phyloP scores from a whole-genome alignment of 371 early-diverging fungal species.

The Syncephalastrum monosporum region DNA sequence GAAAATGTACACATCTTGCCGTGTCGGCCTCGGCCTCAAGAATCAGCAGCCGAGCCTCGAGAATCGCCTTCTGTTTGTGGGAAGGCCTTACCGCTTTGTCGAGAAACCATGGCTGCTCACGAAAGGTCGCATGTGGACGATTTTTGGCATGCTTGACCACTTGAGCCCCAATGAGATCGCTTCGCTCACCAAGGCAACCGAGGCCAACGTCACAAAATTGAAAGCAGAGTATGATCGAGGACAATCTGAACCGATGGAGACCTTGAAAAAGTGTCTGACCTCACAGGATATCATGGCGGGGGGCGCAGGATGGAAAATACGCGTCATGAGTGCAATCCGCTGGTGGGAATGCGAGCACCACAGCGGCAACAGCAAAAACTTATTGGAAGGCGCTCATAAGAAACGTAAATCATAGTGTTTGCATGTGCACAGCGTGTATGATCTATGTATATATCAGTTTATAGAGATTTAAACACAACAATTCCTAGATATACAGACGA shows the following conservation, averaged over 20 bases:
- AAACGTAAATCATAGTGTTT: too few relatives aligned
- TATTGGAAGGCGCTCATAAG: too few relatives aligned
- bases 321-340: conserved; percentile 25
- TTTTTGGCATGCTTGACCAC: conserved; percentile 21
- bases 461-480: too few relatives aligned
- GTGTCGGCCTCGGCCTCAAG: conserved; percentile 27
- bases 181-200: conserved; percentile 5
- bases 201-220: conserved; percentile 11
- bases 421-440: too few relatives aligned
- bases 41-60: conserved; percentile 9
- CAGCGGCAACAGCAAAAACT: too few relatives aligned
- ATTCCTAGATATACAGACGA: too few relatives aligned
- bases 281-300: conserved; percentile 24
- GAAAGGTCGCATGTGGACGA: conserved; percentile 27
- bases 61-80: conserved; percentile 18
- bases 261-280: conserved; percentile 15
- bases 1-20: conserved; percentile 16
- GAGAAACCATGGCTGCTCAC: conserved; percentile 20
- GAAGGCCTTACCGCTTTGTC: conserved; percentile 26
- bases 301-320: conserved; percentile 20
- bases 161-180: conserved; percentile 10
- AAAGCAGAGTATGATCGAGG: conserved; percentile 20
- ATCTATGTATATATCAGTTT: too few relatives aligned
- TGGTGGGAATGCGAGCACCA: conserved; percentile 17
- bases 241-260: conserved; percentile 4